Conservation (phyloP, 2,329 filamentous ascomycete species). For the Colletotrichum agaves region DNA sequence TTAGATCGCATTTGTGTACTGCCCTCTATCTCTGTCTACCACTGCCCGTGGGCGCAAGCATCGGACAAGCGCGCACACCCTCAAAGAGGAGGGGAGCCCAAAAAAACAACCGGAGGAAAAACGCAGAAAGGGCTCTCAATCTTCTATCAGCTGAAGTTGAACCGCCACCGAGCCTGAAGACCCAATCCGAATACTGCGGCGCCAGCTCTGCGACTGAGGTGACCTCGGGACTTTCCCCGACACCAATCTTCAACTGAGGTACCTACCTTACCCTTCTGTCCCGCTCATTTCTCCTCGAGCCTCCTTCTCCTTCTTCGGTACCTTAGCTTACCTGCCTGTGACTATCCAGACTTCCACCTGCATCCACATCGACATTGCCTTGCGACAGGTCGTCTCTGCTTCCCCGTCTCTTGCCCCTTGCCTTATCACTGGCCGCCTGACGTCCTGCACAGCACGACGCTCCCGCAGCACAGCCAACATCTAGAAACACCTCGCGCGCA, state of each 20-base stretch:
- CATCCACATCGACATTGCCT: slow-evolving; percentile 20
- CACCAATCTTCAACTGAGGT: slow-evolving; percentile 20
- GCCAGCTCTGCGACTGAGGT: slow-evolving; percentile 23
- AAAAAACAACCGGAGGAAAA: slow-evolving; percentile 2
- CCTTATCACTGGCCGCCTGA: slow-evolving; percentile 8
- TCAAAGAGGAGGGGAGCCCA: slow-evolving; percentile 3
- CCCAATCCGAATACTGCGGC: slow-evolving; percentile 26
- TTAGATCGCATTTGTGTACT: background rate
- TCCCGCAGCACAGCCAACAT: slow-evolving; percentile 32
- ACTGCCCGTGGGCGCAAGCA: too few species aligned
- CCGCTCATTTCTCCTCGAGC: background rate
- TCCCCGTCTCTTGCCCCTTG: slow-evolving; percentile 8
- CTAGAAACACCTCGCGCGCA: slow-evolving; percentile 30
- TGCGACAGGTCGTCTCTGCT: slow-evolving; percentile 8
- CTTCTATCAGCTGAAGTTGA: slow-evolving; percentile 23
- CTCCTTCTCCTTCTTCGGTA: slow-evolving; percentile 9
- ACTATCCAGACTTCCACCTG: slow-evolving; percentile 12
- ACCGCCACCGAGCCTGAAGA: slow-evolving; percentile 7
- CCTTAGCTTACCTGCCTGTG: background rate
- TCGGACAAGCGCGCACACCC: background rate
- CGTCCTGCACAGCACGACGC: slow-evolving; percentile 32
- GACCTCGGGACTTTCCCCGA: slow-evolving; percentile 2
- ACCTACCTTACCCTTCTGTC: background rate
- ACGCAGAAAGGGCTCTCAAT: slow-evolving; percentile 16
- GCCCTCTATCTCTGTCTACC: too few species aligned